Conservation (phyloP, 768 basidiomycete genomes). For the Suillus cothurnatus region DNA sequence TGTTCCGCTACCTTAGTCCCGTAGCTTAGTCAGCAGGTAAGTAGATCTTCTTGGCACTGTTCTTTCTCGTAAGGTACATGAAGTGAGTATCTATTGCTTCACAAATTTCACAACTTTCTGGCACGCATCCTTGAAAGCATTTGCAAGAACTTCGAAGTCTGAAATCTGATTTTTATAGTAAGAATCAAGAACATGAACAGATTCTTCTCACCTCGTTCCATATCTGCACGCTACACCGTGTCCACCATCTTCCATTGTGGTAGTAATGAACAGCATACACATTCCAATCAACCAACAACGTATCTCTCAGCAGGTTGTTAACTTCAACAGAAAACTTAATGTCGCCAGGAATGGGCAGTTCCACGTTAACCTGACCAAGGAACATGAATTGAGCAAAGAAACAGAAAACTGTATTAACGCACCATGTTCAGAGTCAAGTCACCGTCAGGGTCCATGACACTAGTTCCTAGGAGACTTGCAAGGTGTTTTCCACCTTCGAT, state of each 20-base stretch:
- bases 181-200: neutral
- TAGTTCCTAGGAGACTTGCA: constrained; percentile 61
- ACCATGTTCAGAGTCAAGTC: constrained; percentile 77
- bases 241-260: constrained; percentile 36
- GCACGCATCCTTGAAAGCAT: constrained; percentile 29
- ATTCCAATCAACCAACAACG: constrained; percentile 25
- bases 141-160: constrained; percentile 32
- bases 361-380: constrained; percentile 40
- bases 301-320: constrained; percentile 17
- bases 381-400: neutral
- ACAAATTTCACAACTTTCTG: constrained; percentile 16
- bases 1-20: neutral
- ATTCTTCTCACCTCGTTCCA: constrained; percentile 33
- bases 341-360: constrained; percentile 36
- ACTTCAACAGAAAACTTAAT: constrained; percentile 24
- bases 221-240: constrained; percentile 32
- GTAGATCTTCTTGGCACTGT: neutral
- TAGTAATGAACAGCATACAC: constrained; percentile 15
- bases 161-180: constrained; percentile 23
- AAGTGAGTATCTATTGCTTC: constrained; percentile 1
- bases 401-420: neutral
- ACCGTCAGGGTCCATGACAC: constrained; percentile 58
- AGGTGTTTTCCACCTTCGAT: constrained; percentile 63
- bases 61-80: neutral
- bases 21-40: neutral